Conservation (phyloP, 345 rosid species). For the Raphanus raphanistrum region DNA sequence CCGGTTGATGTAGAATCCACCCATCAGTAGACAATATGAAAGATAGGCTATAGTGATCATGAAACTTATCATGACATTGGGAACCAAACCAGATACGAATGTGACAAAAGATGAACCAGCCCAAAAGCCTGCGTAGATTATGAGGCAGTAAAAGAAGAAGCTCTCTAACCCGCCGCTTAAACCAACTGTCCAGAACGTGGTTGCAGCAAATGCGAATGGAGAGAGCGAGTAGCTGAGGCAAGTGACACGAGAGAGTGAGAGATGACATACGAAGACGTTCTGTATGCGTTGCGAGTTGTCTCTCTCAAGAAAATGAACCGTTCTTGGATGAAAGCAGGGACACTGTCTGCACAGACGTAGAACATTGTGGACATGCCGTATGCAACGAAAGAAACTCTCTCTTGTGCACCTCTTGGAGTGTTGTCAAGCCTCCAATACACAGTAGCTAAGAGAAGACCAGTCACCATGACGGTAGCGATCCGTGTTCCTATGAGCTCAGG, state of each 20-base stretch:
- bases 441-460: constrained; percentile 52
- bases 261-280: constrained; percentile 48
- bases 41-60: constrained; percentile 43
- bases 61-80: constrained; percentile 45
- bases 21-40: constrained; percentile 39
- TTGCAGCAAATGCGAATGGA: constrained; percentile 40
- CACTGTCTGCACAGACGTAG: constrained; percentile 41
- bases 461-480: constrained; percentile 26
- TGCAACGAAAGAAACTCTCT: constrained; percentile 45
- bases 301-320: constrained; percentile 78
- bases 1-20: constrained; percentile 38
- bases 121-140: constrained; percentile 55
- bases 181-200: constrained; percentile 52
- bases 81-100: constrained; percentile 45
- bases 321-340: constrained; percentile 53
- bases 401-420: constrained; percentile 42
- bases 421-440: constrained; percentile 53
- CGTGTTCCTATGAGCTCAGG: constrained; percentile 30
- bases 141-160: constrained; percentile 41
- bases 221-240: constrained; percentile 44
- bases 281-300: constrained; percentile 49
- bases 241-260: constrained; percentile 46
- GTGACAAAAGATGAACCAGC: constrained; percentile 62
- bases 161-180: constrained; percentile 45
- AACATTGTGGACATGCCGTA: constrained; percentile 44